Percentiles rank a stretch among this genome's conserved stretches.
Evolutionary conservation across 495 filamentous ascomycete species (phyloP).

Genomic region (Bathelium albidoporum): DNA sequence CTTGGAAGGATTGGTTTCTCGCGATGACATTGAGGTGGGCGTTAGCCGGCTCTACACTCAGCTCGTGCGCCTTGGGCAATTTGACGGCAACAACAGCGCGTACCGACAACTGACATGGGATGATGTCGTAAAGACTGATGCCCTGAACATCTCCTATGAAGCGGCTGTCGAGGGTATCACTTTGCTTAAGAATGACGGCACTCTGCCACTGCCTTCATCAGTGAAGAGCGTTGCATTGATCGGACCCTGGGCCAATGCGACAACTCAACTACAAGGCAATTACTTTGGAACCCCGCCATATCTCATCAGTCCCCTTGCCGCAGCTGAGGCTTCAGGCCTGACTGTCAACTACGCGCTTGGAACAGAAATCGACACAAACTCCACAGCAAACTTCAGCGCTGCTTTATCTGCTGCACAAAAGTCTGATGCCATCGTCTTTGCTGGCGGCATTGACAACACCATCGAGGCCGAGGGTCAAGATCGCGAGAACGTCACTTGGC

Average conservation of each 20-base stretch:
- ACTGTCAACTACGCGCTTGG: constrained; percentile 42
- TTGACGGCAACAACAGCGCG: constrained; percentile 38
- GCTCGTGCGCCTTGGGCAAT: constrained; percentile 49
- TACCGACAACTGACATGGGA: constrained; percentile 45
- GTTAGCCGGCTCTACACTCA: constrained; percentile 47
- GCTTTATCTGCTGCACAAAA: constrained; percentile 40
- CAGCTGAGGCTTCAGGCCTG: constrained; percentile 36
- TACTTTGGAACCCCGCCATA: constrained; percentile 49
- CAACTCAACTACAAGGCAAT: constrained; percentile 50
- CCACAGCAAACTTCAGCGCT: constrained; percentile 32
- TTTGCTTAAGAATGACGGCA: constrained; percentile 52
- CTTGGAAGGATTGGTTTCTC: constrained; percentile 34
- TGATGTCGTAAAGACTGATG: constrained; percentile 41
- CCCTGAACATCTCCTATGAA: constrained; percentile 46
- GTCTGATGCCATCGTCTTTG: constrained; percentile 47
- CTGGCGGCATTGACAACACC: constrained; percentile 47
- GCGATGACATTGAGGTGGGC: constrained; percentile 24
- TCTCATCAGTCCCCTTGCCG: constrained; percentile 42
- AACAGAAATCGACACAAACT: constrained; percentile 33
- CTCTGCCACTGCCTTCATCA: constrained; percentile 38
- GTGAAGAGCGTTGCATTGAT: constrained; percentile 43
- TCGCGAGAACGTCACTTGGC: constrained; percentile 48
- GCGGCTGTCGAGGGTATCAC: constrained; percentile 51
- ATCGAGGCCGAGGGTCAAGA: constrained; percentile 48
- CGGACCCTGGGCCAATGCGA: constrained; percentile 50